phyloP scores from a whole-genome alignment of 2,329 filamentous ascomycete genomes.

The Pseudocercospora cruenta region DNA sequence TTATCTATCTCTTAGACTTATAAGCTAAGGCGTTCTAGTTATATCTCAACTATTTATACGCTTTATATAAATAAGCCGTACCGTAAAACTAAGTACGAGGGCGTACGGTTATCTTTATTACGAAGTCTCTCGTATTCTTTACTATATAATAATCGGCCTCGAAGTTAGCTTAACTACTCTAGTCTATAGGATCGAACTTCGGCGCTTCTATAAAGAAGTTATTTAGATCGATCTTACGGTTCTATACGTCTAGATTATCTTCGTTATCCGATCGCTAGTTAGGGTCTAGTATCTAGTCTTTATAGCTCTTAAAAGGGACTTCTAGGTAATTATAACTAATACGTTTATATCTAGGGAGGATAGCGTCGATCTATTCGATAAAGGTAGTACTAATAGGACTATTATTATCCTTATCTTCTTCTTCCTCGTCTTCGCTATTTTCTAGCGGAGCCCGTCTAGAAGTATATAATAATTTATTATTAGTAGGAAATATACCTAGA shows the following conservation, averaged over 20 bases:
- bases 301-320: not conserved
- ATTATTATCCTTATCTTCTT: no score
- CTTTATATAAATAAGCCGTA: not conserved
- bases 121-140: not conserved
- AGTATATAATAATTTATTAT: no score
- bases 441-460: no score
- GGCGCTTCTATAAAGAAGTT: not conserved
- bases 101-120: not conserved
- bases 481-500: not conserved
- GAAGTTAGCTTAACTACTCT: not conserved
- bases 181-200: not conserved
- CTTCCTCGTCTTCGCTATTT: not conserved
- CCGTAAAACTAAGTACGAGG: not conserved
- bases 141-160: not conserved
- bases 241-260: not conserved
- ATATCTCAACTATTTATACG: not conserved
- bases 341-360: not conserved
- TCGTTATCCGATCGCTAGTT: not conserved
- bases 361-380: not conserved
- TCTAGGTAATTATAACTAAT: not conserved
- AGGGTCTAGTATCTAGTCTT: not conserved
- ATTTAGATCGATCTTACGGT: not conserved
- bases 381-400: not conserved
- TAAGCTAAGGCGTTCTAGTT: no score
- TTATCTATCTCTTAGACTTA: not conserved